Evolutionary conservation across 768 basidiomycete species (phyloP).

Genomic region (Tubosaeta sp.): DNA sequence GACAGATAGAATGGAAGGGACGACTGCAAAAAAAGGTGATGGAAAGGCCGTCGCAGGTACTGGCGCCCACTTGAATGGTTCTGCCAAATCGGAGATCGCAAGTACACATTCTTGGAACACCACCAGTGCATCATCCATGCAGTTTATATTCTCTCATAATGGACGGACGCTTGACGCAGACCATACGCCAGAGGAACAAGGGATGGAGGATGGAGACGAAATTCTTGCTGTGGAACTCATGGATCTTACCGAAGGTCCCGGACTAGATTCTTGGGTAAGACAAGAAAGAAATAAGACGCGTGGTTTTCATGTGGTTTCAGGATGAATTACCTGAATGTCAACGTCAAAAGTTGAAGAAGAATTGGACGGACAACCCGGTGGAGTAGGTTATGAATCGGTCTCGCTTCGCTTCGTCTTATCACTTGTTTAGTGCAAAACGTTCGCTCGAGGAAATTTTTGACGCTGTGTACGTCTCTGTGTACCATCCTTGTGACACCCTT

Average conservation of each 20-base stretch:
- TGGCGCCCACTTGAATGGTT: slow-evolving; percentile 41
- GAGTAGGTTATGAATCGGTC: slow-evolving; percentile 49
- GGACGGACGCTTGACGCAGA: slow-evolving; percentile 77
- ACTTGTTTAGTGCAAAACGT: slow-evolving; percentile 53
- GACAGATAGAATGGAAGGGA: slow-evolving; percentile 83
- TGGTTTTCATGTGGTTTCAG: slow-evolving; percentile 32
- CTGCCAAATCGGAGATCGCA: slow-evolving; percentile 48
- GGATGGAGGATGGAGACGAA: slow-evolving; percentile 86
- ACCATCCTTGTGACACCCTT: background rate
- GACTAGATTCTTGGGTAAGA: slow-evolving; percentile 61
- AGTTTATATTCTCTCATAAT: slow-evolving; percentile 83
- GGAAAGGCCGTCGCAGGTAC: slow-evolving; percentile 26
- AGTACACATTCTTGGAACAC: slow-evolving; percentile 41
- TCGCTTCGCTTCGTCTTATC: background rate
- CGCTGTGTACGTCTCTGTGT: slow-evolving; percentile 56
- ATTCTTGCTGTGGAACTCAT: slow-evolving; percentile 87
- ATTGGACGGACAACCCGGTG: slow-evolving; percentile 70
- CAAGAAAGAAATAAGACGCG: background rate
- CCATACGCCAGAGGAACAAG: slow-evolving; percentile 80
- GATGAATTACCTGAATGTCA: slow-evolving; percentile 62
- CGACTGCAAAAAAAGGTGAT: slow-evolving; percentile 43
- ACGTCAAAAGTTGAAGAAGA: slow-evolving; percentile 71
- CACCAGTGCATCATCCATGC: slow-evolving; percentile 46
- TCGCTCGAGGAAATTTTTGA: slow-evolving; percentile 84
- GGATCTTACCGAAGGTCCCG: slow-evolving; percentile 75